Conservation (phyloP, 371 early-diverging fungal genomes). For the Rhizopus sp. region DNA sequence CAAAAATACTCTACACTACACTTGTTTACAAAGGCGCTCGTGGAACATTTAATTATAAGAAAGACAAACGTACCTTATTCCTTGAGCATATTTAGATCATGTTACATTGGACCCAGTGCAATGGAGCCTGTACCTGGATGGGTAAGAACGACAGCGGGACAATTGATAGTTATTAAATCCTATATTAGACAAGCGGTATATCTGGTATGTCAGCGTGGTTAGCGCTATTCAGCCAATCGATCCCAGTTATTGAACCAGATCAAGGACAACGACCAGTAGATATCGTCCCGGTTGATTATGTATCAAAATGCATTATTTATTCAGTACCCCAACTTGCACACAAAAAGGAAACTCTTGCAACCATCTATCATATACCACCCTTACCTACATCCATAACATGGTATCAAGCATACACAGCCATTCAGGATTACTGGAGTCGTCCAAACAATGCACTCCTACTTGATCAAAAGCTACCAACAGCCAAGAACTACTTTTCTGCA, state of each 20-base stretch:
- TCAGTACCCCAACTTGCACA: conserved; percentile 18
- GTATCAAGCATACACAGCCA: conserved; percentile 26
- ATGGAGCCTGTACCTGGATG: conserved; percentile 53
- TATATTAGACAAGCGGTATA: conserved; percentile 36
- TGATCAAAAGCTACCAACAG: conserved; percentile 16
- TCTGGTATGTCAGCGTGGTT: conserved; percentile 41
- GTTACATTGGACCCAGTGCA: conserved; percentile 44
- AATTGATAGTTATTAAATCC: not conserved
- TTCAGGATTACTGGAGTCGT: conserved; percentile 33
- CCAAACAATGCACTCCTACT: conserved; percentile 13
- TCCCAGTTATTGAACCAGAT: conserved; percentile 28
- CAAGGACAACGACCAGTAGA: conserved; percentile 25
- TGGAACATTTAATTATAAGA: conserved; percentile 48
- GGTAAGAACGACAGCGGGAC: conserved; percentile 28
- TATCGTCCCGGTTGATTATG: conserved; percentile 46
- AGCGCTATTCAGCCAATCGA: conserved; percentile 26
- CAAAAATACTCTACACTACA: conserved; percentile 50
- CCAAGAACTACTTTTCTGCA: conserved; percentile 22
- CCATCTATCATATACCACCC: conserved; percentile 24
- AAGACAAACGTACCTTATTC: conserved; percentile 34
- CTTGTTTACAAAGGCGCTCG: conserved; percentile 53
- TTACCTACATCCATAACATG: conserved; percentile 16
- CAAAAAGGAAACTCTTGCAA: not conserved
- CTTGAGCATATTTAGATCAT: conserved; percentile 50
- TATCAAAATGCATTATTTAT: conserved; percentile 22